Conservation (phyloP, 768 basidiomycete genomes). For the Boletus reticulatus region DNA sequence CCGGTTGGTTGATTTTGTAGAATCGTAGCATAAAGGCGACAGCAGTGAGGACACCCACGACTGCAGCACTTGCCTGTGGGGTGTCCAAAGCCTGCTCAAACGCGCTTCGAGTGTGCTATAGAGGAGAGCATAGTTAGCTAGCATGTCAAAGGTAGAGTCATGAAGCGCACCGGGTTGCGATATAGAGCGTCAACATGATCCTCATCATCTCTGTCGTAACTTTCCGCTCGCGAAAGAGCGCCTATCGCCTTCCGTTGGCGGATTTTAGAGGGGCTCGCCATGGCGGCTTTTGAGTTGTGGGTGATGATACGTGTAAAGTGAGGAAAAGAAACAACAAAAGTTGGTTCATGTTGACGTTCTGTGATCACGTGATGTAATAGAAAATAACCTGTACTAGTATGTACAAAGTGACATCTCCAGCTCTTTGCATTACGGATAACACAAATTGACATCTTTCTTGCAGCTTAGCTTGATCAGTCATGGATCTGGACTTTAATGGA, state of each 20-base stretch:
- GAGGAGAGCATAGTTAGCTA: conserved; percentile 20
- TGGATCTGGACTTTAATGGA: conserved; percentile 69
- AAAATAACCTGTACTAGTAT: too few species aligned
- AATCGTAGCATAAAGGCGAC: conserved; percentile 83
- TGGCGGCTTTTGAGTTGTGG: conserved; percentile 15
- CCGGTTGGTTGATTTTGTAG: conserved; percentile 92
- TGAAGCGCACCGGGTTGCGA: conserved; percentile 44
- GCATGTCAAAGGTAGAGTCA: background rate
- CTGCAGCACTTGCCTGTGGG: conserved; percentile 54
- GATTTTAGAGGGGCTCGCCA: conserved; percentile 33
- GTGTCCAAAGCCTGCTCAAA: conserved; percentile 65
- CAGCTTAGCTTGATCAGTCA: conserved; percentile 34
- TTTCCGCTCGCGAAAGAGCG: conserved; percentile 16
- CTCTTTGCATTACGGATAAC: too few species aligned
- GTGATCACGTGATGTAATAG: conserved; percentile 21
- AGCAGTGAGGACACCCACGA: conserved; percentile 64
- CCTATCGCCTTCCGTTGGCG: conserved; percentile 27
- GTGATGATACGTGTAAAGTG: conserved; percentile 3
- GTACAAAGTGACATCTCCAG: too few species aligned
- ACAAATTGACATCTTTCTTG: too few species aligned
- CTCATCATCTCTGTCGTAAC: conserved; percentile 43
- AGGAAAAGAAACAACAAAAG: conserved; percentile 1
- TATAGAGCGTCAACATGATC: conserved; percentile 51
- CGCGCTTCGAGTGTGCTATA: conserved; percentile 55
- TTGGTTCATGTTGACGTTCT: conserved; percentile 1